Base-by-base conservation (phyloP, 768 basidiomycete genomes). In the Melanogaster broomeanus region DNA sequence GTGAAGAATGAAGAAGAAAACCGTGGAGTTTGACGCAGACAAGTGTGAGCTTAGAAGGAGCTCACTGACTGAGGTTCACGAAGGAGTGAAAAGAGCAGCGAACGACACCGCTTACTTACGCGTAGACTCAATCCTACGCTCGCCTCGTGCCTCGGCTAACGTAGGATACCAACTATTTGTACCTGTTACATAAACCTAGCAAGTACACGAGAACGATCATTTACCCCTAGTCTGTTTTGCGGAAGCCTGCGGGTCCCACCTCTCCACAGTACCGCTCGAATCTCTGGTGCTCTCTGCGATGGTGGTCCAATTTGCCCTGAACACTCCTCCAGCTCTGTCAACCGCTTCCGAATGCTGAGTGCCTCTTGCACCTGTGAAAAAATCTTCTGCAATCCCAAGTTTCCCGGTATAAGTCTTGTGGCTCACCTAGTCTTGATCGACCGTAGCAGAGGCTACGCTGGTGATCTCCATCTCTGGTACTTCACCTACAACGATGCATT, bases 211-310 rank as follows among this genome's bases (percentile, higher is more conserved):
- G n/a, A n/a, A n/a, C n/a, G n/a, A n/a, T n/a, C n/a, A n/a, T n/a
- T 6, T 24, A 8, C 56, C 56, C 53, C 56, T 8, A 57, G 48
- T 39, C 56, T 46, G 13, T 55, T 50, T 15, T 12, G 18, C 10
- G 55, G 55, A 9, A 45, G 21, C 7, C 44, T 16, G 1, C 19
- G 4, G 1, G 13, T 16, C 2, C 11, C 19, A 8, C 22, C n/a
- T 19, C 2, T 50, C 15, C 34, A 30, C 15, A 42, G 25, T 12
- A 15, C 37, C 30, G 30, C 4, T 21, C 8, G 30, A 24, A 55
- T 19, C 28, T 40, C 22, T 11, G 21, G 28, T 16, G 28, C 37
- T 37, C n/a, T 11, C 25, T 44, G 27, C 30, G 4, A 24, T 1
- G 8, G 16, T n/a, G 5, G 37, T 13, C 45, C 24, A 30, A 25